Evolutionary conservation across 1,284 basidiomycete genomes (phyloP), one percentile per base, ranked within the genome.

Genomic region (Austroboletus niveus): DNA sequence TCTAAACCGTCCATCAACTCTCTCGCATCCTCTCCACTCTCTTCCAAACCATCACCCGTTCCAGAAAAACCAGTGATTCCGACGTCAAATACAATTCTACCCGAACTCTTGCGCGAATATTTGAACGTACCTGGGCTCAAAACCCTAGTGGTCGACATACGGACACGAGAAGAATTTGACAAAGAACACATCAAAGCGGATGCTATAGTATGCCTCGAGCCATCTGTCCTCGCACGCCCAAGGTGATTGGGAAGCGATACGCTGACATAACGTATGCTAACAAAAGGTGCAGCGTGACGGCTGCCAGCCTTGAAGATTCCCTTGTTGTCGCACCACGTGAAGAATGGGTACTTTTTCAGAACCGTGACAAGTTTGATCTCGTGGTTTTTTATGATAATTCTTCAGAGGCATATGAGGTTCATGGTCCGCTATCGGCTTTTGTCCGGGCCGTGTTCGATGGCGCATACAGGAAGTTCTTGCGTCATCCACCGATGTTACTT

Each of bases 311-410:
- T 17, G 93, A 97, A 69, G 80, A 89, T 54, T 81, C 91, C 0
- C 79, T 97, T 48, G 72, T 82, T 1, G 72, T 92, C 20, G 85
- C 83, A 1, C 89, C 94, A 0, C 75, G 78, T 24, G 68, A 79
- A 36, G 94, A 98, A 71, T 78, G 76, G 39, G 75, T 76, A 1
- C 74, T 89, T 17, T 98, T 98, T 69, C 70, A 75, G 27, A 86
- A 89, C 52, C 87, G 96, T 29, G 82, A 93, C 64, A 86, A 87
- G 60, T 97, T 91, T 68, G 94, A 98, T 60, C 71, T 97, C 14
- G 83, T 98, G n/a, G 90, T 90, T 10, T 73, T 98, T 3, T 94
- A 94, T 68, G 95, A 99, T 68, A 71, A 81, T 42, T 72, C 76
- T 6, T 94, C 92, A 2, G 76, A 77, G 29, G 70, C 72, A 2